A percentile compares a stretch with the other conserved stretches of the same genome.
phyloP scores from a whole-genome alignment of 345 rosid genomes.

The Physaria fendleri region DNA sequence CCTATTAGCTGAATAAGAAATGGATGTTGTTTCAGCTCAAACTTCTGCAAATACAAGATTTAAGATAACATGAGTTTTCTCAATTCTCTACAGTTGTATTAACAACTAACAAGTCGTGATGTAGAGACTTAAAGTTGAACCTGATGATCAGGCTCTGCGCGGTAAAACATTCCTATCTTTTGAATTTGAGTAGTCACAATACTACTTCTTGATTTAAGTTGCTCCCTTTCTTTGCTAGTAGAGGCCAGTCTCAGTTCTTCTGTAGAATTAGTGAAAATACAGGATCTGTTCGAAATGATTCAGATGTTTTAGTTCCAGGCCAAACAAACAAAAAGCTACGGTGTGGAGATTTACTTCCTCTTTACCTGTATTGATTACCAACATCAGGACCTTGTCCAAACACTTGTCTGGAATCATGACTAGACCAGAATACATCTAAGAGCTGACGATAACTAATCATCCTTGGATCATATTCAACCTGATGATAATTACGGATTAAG shows the following conservation, averaged over 20 bases:
- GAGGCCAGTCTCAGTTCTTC: conserved; percentile 76
- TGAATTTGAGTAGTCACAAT: conserved; percentile 83
- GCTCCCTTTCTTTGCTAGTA: conserved; percentile 76
- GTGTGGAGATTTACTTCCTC: not conserved
- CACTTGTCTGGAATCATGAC: conserved; percentile 87
- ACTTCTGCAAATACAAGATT: conserved; percentile 48
- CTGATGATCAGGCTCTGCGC: conserved; percentile 96
- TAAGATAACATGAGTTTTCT: not conserved
- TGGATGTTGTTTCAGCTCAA: conserved; percentile 78
- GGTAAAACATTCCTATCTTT: conserved; percentile 55
- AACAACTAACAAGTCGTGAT: too few species aligned
- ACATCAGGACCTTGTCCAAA: conserved; percentile 99
- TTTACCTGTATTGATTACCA: conserved; percentile 84
- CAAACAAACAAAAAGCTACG: not conserved
- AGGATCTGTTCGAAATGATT: conserved; percentile 43
- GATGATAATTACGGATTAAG: conserved; percentile 5
- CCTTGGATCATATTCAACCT: conserved; percentile 89
- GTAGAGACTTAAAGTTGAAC: conserved; percentile 24
- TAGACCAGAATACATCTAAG: conserved; percentile 83
- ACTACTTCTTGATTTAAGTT: conserved; percentile 58
- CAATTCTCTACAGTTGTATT: not conserved
- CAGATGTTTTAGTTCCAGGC: not conserved
- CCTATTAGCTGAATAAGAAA: conserved; percentile 82
- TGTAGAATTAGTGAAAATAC: conserved; percentile 74
- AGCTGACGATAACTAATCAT: conserved; percentile 57